Evolutionary conservation across 2,329 filamentous ascomycete genomes (phyloP).

Genomic region (Septoria linicola): DNA sequence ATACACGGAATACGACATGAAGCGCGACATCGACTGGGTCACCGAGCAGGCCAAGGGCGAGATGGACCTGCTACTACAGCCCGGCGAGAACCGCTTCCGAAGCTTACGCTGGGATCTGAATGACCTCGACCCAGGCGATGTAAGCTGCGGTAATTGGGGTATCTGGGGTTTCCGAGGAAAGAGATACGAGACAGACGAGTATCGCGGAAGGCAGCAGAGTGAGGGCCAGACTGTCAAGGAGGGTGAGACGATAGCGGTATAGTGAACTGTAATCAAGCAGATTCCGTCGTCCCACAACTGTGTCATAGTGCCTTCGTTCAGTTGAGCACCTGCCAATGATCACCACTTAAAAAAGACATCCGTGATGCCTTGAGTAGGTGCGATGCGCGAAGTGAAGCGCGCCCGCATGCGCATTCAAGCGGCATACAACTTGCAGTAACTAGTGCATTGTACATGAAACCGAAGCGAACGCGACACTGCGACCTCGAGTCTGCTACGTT

Average conservation of each 20-base stretch:
- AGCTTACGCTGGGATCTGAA: slow-evolving; percentile 97
- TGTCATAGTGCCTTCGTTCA: too few relatives aligned
- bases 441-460: too few relatives aligned
- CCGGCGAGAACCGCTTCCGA: slow-evolving; percentile 89
- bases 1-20: slow-evolving; percentile 93
- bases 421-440: too few relatives aligned
- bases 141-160: slow-evolving; percentile 96
- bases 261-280: slow-evolving; percentile 1
- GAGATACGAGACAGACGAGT: slow-evolving; percentile 68
- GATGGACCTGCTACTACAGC: slow-evolving; percentile 86
- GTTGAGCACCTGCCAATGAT: too few relatives aligned
- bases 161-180: slow-evolving; percentile 97
- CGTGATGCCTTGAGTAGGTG: too few relatives aligned
- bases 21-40: slow-evolving; percentile 88
- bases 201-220: slow-evolving; percentile 24
- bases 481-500: too few relatives aligned
- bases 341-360: too few relatives aligned
- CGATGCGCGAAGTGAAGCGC: too few relatives aligned
- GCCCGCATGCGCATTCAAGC: too few relatives aligned
- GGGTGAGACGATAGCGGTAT: slow-evolving; percentile 8
- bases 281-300: too few relatives aligned
- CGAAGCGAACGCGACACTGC: too few relatives aligned
- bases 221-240: background rate
- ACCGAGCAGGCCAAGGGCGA: slow-evolving; percentile 81
- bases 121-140: slow-evolving; percentile 87